phyloP scores from a whole-genome alignment of 2,329 filamentous ascomycete species.

The Fusarium udum region DNA sequence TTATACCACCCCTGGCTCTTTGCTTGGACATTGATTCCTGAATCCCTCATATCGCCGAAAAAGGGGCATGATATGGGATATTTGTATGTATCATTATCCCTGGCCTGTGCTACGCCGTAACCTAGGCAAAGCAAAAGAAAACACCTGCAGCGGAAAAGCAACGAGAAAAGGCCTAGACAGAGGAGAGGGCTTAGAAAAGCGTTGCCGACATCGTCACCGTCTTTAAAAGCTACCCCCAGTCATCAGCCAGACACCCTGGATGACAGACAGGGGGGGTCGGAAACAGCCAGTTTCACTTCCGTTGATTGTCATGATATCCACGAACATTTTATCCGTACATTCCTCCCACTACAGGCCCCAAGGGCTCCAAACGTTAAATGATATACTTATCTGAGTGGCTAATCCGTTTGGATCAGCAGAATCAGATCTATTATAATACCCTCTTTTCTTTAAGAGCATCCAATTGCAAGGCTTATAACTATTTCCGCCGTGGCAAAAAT shows the following conservation, averaged over 20 bases:
- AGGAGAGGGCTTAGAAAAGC: conserved; percentile 4
- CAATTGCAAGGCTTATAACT: too few species aligned
- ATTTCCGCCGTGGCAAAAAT: too few species aligned
- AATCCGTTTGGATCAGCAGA: too few species aligned
- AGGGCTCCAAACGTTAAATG: too few species aligned
- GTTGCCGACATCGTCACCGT: conserved; percentile 22
- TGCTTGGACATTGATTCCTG: conserved; percentile 32
- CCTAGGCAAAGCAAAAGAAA: conserved; percentile 15
- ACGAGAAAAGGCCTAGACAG: conserved; percentile 5
- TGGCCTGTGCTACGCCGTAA: conserved; percentile 28
- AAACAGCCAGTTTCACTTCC: conserved; percentile 32
- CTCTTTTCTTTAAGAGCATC: too few species aligned
- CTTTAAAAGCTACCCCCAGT: conserved; percentile 22
- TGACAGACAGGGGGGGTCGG: conserved; percentile 33
- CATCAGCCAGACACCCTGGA: conserved; percentile 22
- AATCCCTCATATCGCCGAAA: conserved; percentile 26
- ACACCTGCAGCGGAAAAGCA: conserved; percentile 24
- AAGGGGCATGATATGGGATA: conserved; percentile 14
- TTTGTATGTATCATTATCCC: conserved; percentile 9
- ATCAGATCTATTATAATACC: too few species aligned
- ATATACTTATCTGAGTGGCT: too few species aligned
- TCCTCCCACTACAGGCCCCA: conserved; percentile 25
- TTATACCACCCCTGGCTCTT: conserved; percentile 22
- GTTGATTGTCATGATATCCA: conserved; percentile 31
- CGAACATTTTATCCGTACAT: conserved; percentile 13